phyloP scores from a whole-genome alignment of 2,329 filamentous ascomycete species.

The Domatiomyces globalis region DNA sequence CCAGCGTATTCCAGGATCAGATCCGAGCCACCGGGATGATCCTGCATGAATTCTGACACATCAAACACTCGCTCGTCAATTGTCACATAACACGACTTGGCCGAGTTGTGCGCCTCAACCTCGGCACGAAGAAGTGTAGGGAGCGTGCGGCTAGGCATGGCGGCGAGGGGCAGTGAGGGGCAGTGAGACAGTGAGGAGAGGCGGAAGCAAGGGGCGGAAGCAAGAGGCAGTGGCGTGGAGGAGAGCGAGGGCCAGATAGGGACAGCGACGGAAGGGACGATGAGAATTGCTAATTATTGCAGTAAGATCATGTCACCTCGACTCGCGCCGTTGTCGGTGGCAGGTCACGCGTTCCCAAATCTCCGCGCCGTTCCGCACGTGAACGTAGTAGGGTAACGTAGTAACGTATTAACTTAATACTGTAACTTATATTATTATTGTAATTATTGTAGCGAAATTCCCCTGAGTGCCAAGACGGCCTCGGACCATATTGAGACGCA shows the following conservation, averaged over 20 bases:
- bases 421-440: not conserved
- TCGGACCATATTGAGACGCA: too few species aligned
- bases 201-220: too few species aligned
- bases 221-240: not conserved
- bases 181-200: not conserved
- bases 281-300: not conserved
- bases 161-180: not conserved
- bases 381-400: too few species aligned
- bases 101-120: constrained; percentile 64
- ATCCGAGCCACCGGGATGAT: constrained; percentile 81
- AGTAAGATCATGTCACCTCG: not conserved
- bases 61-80: constrained; percentile 86
- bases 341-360: not conserved
- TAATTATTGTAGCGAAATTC: too few species aligned
- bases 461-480: too few species aligned
- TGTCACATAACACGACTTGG: constrained; percentile 82
- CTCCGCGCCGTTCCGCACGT: not conserved
- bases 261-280: not conserved
- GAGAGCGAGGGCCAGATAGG: not conserved
- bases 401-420: too few species aligned
- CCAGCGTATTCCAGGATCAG: constrained; percentile 81
- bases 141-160: constrained; percentile 54
- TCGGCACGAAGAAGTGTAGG: constrained; percentile 72
- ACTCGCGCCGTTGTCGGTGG: not conserved
- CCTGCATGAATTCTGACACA: constrained; percentile 76